Evolutionary conservation across 306 rosid species (phyloP).

Genomic region (Myrica gale): DNA sequence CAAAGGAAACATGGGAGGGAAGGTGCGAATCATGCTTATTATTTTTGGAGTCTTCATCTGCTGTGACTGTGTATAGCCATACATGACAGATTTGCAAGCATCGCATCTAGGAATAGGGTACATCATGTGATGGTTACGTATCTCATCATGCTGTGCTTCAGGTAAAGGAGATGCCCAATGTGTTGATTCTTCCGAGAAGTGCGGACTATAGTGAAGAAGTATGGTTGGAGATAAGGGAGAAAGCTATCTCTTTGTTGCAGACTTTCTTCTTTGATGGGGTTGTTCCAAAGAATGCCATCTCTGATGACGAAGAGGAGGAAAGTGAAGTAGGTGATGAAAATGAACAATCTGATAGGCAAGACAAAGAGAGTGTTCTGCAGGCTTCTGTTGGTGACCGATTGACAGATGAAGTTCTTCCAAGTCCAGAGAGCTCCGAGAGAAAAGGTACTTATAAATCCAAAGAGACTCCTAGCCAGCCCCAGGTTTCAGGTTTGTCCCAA

Average conservation of each 20-base stretch:
- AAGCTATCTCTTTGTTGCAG: slow-evolving; percentile 82
- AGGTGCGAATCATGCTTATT: neutral
- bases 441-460: slow-evolving; percentile 51
- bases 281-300: slow-evolving; percentile 69
- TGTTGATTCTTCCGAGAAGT: slow-evolving; percentile 96
- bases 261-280: slow-evolving; percentile 77
- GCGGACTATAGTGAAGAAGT: slow-evolving; percentile 99
- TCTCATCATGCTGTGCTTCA: slow-evolving; percentile 42
- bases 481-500: slow-evolving; percentile 69
- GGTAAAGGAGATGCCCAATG: slow-evolving; percentile 99
- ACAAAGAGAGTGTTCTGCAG: slow-evolving; percentile 55
- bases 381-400: slow-evolving; percentile 53
- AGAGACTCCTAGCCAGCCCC: slow-evolving; percentile 61
- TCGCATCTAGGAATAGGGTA: neutral
- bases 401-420: slow-evolving; percentile 47
- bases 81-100: neutral
- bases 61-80: slow-evolving; percentile 7
- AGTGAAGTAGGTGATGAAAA: slow-evolving; percentile 63
- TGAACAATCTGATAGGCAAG: slow-evolving; percentile 58
- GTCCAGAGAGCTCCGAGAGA: slow-evolving; percentile 63
- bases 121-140: slow-evolving; percentile 21
- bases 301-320: slow-evolving; percentile 72
- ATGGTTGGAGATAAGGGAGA: slow-evolving; percentile 99
- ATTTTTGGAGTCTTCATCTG: neutral
- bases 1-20: neutral